phyloP scores from a whole-genome alignment of 345 rosid genomes.

The Eutrema heterophyllum region DNA sequence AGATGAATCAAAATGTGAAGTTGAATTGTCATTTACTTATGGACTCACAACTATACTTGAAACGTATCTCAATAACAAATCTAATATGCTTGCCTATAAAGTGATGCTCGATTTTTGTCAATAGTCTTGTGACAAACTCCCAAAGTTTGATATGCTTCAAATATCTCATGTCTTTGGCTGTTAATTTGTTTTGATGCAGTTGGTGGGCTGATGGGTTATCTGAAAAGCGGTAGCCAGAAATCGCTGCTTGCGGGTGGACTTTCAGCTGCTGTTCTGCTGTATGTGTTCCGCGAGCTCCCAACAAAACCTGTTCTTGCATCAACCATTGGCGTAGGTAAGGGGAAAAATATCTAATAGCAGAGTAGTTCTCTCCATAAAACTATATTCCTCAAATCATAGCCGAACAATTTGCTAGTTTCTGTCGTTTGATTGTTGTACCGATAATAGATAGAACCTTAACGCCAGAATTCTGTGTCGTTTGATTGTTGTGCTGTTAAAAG shows the following conservation, averaged over 20 bases:
- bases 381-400: neutral
- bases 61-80: neutral
- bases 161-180: neutral
- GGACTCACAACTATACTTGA: neutral
- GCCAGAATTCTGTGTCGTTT: neutral
- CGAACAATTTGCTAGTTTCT: neutral
- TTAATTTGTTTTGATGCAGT: conserved; percentile 33
- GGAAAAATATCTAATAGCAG: neutral
- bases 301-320: conserved; percentile 72
- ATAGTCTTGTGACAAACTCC: neutral
- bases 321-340: conserved; percentile 84
- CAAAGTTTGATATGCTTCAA: neutral
- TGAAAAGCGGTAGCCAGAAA: conserved; percentile 93
- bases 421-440: neutral
- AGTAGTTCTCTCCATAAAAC: neutral
- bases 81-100: neutral
- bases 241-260: conserved; percentile 81
- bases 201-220: conserved; percentile 87
- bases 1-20: neutral
- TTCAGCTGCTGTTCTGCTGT: conserved; percentile 55
- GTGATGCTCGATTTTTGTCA: neutral
- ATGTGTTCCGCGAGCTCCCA: conserved; percentile 70
- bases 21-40: neutral
- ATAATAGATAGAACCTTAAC: neutral
- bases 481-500: conserved; percentile 32